Base-by-base conservation (phyloP, 208 protist species). In the Leishmania guyanensis region DNA sequence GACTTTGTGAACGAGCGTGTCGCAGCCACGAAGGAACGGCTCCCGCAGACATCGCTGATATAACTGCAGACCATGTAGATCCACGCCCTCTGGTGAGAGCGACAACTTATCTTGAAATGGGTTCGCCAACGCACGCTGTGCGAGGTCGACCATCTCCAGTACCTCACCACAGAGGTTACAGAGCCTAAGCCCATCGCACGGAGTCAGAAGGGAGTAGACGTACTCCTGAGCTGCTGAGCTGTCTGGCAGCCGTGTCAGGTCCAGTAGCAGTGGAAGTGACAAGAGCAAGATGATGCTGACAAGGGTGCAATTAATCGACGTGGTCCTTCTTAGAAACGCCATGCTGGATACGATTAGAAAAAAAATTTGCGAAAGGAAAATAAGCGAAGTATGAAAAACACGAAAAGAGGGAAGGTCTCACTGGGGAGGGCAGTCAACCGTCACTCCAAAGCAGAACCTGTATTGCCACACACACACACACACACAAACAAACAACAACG, bases 161-260 rank as follows among this genome's bases (percentile, higher is more conserved):
- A 87, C 77, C 14, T 79, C 75, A 10, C 85, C 81, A 73, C 88
- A 91, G 53, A 84, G 29, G 14, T 82, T 79, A 74, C 88, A 91
- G 46, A 75, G 58, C 22, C 50, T 43, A 26, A 72, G 65, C 10
- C 54, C 79, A 51, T 76, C 50, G 48, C 84, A 85, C 26, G 80
- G 62, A 20, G 64, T 78, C 20, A 84, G 60, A 22, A 77, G n/a
- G 20, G 80, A 73, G 51, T 81, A 84, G n/a, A 80, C 66, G 46
- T 84, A 84, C 69, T 84, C 81, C 60, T 84, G 81, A 9, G 81
- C 81, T 33, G 72, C 69, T 12, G 53, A 58, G 69, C 76, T 84
- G 81, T 77, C 69, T 12, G 81, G 81, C 66, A 84, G 33, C 46
- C 20, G 70, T 22, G 68, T 72, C 33, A 77, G 5, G 50, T 84